Evolutionary conservation across 2,329 filamentous ascomycete species (phyloP).

Genomic region (Neoscytalidium dimidiatum): DNA sequence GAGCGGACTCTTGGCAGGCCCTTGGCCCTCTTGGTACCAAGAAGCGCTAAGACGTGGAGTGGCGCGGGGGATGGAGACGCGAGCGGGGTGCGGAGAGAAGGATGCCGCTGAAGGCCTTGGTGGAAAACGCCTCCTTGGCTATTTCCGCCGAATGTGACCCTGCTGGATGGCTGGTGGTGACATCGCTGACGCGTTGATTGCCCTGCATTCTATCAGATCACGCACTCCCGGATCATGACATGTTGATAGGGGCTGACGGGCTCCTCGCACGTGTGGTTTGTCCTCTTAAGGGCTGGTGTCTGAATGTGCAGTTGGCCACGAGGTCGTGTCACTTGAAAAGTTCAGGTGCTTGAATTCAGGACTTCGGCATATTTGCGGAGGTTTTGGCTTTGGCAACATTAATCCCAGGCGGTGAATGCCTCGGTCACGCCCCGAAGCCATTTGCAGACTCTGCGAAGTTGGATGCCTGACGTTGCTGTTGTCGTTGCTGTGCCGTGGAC

Average conservation of each 20-base stretch:
- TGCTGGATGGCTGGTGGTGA: neutral
- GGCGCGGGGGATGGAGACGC: neutral
- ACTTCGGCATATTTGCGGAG: neutral
- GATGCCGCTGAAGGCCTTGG: neutral
- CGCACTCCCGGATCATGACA: neutral
- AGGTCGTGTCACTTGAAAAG: neutral
- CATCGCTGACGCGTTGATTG: neutral
- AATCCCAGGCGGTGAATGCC: neutral
- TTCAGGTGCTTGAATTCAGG: neutral
- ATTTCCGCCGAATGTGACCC: neutral
- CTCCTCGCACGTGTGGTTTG: neutral
- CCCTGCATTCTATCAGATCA: neutral
- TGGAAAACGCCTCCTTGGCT: neutral
- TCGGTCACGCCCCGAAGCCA: neutral
- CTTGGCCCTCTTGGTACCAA: neutral
- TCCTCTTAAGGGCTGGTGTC: neutral
- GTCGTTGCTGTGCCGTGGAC: neutral
- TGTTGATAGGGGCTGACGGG: neutral
- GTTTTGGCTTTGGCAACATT: neutral
- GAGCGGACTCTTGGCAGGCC: neutral
- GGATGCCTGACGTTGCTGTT: slow-evolving; percentile 11
- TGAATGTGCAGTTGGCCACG: neutral
- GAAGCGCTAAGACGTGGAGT: slow-evolving; percentile 1
- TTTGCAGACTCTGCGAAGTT: neutral
- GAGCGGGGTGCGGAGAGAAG: slow-evolving; percentile 10